Base-by-base conservation (phyloP, 179 eudicot genomes). In the Silene noctiflora region DNA sequence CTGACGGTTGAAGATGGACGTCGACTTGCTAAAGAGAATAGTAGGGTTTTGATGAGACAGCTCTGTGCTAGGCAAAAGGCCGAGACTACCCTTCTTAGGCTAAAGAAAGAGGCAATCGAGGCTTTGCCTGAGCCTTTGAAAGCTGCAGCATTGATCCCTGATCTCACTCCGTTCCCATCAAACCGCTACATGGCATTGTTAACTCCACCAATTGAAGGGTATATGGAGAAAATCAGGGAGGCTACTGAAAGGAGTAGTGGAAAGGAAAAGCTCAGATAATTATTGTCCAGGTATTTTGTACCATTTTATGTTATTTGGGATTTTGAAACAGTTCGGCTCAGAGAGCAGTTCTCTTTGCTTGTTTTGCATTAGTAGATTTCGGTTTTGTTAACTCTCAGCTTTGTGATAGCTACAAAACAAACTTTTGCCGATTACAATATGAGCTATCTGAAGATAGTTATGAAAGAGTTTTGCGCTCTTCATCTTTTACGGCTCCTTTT, bases 121-220 rank as follows among this genome's bases (percentile, higher is more conserved):
- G 98, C 99, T 0, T 69, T 95, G 86, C 99, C 99, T 6, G 96
- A 93, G 76, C 63, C 74, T 60, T 79, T 95, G 86, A 93, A 77
- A 70, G 87, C 81, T 17, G 89, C 91, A 0, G 99, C 99, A 7
- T 62, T 93, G 86, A 89, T 91, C 0, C 99, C 97, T 2, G 99
- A 95, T 86, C 20, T 81, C 56, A 71, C 92, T 14, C 95, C 95
- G 0, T 88, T 93, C 75, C 99, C 99, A 0, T 84, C 79, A 1
- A 93, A 89, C 39, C 76, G 96, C 31, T 89, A 87, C 73, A 89
- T 95, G 98, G 96, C 98, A 0, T 88, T 97, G 0, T 77, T 95
- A 70, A 93, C 98, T 4, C 99, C 99, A 1, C 99, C 99, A 0
- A 95, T 95, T 83, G 97, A 90, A 81, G 99, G 99, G 24, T 95